Evolutionary conservation across 352 stramenopile species (phyloP).

Genomic region (Pythium phragmitis): DNA sequence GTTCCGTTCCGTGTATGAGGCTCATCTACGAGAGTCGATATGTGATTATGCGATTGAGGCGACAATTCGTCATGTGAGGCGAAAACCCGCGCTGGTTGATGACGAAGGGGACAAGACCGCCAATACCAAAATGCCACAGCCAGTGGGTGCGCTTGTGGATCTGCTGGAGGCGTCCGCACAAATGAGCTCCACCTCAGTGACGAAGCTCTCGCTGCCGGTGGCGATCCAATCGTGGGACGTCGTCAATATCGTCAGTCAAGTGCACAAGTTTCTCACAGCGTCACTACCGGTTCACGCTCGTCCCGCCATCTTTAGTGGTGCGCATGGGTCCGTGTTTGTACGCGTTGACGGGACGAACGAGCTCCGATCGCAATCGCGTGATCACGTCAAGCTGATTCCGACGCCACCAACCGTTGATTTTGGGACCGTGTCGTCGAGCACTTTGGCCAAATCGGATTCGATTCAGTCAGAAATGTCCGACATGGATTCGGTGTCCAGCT

Average conservation of each 20-base stretch:
- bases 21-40: slow-evolving; percentile 72
- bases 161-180: slow-evolving; percentile 50
- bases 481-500: slow-evolving; percentile 40
- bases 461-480: slow-evolving; percentile 76
- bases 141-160: slow-evolving; percentile 20
- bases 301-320: slow-evolving; percentile 24
- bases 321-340: slow-evolving; percentile 1
- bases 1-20: slow-evolving; percentile 61
- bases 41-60: slow-evolving; percentile 80
- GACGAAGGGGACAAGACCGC: not conserved
- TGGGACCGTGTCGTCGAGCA: not conserved
- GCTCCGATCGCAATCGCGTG: not conserved
- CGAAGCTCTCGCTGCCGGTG: slow-evolving; percentile 39
- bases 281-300: slow-evolving; percentile 57
- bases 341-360: slow-evolving; percentile 12
- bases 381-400: slow-evolving; percentile 20
- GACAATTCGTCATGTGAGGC: slow-evolving; percentile 31
- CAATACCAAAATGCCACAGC: not conserved
- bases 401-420: slow-evolving; percentile 1
- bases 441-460: slow-evolving; percentile 52
- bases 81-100: not conserved
- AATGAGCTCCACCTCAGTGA: slow-evolving; percentile 59
- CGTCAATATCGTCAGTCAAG: slow-evolving; percentile 47
- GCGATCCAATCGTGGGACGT: slow-evolving; percentile 67
- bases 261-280: slow-evolving; percentile 44